phyloP scores from a whole-genome alignment of 345 rosid genomes.

The Citrus medica region DNA sequence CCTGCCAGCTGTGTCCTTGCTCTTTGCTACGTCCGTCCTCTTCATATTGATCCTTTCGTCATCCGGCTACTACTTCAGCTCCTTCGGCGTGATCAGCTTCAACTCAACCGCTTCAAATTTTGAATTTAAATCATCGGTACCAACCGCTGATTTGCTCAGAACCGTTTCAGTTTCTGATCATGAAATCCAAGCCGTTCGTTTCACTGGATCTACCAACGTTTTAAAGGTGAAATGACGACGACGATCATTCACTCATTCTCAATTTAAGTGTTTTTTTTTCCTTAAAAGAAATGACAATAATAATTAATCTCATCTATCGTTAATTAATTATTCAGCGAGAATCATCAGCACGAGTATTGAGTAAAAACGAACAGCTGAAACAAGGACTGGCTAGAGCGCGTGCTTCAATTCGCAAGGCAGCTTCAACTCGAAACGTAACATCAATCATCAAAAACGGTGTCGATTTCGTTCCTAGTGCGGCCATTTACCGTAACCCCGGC shows the following conservation, averaged over 20 bases:
- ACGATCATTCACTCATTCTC: neutral
- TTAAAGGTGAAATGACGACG: neutral
- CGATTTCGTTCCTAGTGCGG: slow-evolving; percentile 16
- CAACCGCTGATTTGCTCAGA: slow-evolving; percentile 31
- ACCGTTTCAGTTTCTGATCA: slow-evolving; percentile 21
- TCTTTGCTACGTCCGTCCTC: slow-evolving; percentile 22
- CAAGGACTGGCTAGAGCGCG: slow-evolving; percentile 64
- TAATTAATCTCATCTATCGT: neutral
- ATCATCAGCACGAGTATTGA: neutral
- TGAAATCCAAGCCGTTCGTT: slow-evolving; percentile 28
- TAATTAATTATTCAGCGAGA: neutral
- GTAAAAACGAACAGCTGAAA: slow-evolving; percentile 19
- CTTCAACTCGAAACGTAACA: slow-evolving; percentile 21
- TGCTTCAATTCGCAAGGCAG: slow-evolving; percentile 53
- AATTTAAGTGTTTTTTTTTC: no score
- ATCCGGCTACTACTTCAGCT: slow-evolving; percentile 9
- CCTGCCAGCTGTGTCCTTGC: neutral
- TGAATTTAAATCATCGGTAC: slow-evolving; percentile 5
- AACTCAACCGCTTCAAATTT: slow-evolving; percentile 15
- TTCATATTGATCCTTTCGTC: slow-evolving; percentile 21
- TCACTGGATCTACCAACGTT: slow-evolving; percentile 14
- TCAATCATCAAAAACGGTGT: slow-evolving; percentile 16
- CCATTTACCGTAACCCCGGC: slow-evolving; percentile 47
- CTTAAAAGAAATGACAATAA: no score
- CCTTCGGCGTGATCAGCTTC: slow-evolving; percentile 19